phyloP scores from a whole-genome alignment of 2,329 filamentous ascomycete species.

The Fusarium annulatum region DNA sequence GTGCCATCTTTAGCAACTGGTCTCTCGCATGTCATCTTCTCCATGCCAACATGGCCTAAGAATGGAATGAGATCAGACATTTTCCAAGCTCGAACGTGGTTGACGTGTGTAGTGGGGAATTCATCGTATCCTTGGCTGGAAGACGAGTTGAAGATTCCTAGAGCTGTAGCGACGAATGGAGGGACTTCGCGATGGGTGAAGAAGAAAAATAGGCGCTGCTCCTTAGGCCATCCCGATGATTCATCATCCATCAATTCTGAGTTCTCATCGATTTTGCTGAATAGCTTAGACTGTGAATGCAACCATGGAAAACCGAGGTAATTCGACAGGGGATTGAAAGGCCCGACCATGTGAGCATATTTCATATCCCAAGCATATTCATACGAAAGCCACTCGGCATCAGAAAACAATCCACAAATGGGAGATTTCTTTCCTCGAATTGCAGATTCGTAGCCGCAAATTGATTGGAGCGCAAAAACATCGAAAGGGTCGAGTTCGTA shows the following conservation, averaged over 20 bases:
- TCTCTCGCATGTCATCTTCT: slow-evolving; percentile 38
- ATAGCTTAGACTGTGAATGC: slow-evolving; percentile 29
- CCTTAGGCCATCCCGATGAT: slow-evolving; percentile 30
- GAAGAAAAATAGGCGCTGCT: slow-evolving; percentile 37
- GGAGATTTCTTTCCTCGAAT: slow-evolving; percentile 33
- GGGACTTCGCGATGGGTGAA: slow-evolving; percentile 42
- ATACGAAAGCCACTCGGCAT: slow-evolving; percentile 40
- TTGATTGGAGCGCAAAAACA: slow-evolving; percentile 39
- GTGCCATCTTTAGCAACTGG: slow-evolving; percentile 1
- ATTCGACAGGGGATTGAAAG: slow-evolving; percentile 35
- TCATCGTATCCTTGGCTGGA: slow-evolving; percentile 34
- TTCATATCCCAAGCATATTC: slow-evolving; percentile 44
- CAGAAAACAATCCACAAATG: slow-evolving; percentile 33
- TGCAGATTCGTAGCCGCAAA: slow-evolving; percentile 40
- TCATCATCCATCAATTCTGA: neutral
- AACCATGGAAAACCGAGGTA: slow-evolving; percentile 40
- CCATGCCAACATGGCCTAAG: slow-evolving; percentile 40
- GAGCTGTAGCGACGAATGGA: slow-evolving; percentile 37
- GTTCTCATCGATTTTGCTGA: slow-evolving; percentile 14
- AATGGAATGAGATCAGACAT: slow-evolving; percentile 42
- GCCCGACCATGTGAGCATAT: slow-evolving; percentile 41
- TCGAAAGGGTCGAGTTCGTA: slow-evolving; percentile 34
- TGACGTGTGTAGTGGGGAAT: slow-evolving; percentile 38
- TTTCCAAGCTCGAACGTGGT: slow-evolving; percentile 39
- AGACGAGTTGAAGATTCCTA: slow-evolving; percentile 41